Base-by-base conservation (phyloP, 257 asterid genomes). In the Solanum raphanifolium region DNA sequence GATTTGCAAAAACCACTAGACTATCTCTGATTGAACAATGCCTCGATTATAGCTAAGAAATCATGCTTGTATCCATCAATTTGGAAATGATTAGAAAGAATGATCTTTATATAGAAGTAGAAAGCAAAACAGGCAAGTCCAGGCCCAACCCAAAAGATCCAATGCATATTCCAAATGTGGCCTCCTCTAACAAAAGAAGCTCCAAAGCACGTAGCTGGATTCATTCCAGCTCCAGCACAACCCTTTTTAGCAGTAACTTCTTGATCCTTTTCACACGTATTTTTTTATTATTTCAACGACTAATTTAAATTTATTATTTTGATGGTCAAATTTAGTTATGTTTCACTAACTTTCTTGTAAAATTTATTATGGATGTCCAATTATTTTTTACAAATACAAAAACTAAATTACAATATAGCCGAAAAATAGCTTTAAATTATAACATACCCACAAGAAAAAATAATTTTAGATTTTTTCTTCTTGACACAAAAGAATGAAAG, bases 131-230 rank as follows among this genome's bases (percentile, higher is more conserved):
- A 93, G 31, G 96, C 93, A 10, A 92, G 85, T 0, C 87, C 90
- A 0, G 95, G 95, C n/a, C 97, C 98, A 7, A 72, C 93, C 98
- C 98, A 95, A 65, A 94, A 94, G 13, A 95, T 90, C 98, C 98
- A 94, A 46, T 95, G 97, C 4, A 93, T 95, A 25, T 94, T 86
- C 98, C 98, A 94, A 1, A 95, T 90, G 46, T 93, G 95, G 4
- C 98, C 98, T 9, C 98, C 97, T 75, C 98, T 89, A 6, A 94
- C 98, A 2, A 94, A 36, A 15, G 96, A 95, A 3, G 98, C 89
- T 25, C 98, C 98, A 0, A 95, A 71, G 83, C 98, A 95, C 91
- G 97, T 79, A 0, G 98, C 98, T 32, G 97, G 98, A 83, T 95
- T 95, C 89, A 95, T 62, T 55, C 96, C 98, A 0, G 95, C 98